Evolutionary conservation across 129 eudicot species (phyloP), one percentile per base, ranked within the genome.

Genomic region (Chrysanthemum makinoi): DNA sequence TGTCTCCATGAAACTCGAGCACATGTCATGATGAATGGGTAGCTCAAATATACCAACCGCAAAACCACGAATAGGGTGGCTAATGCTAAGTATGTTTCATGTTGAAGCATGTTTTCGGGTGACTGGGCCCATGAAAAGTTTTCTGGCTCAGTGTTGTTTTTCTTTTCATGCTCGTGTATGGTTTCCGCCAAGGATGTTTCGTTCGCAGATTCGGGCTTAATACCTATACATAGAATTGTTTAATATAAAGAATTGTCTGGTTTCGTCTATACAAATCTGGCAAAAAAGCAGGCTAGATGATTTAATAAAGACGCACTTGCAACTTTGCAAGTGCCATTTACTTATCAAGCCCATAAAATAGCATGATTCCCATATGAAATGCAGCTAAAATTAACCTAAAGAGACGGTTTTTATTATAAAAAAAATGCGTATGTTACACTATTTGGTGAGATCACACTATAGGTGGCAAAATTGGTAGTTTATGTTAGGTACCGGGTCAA

Each of bases 61-160:
- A 88, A n/a, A 14, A 91, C 67, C 73, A 91, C 91, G 72, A 91
- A 91, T n/a, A 86, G 48, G 62, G 94, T 91, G 66, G 98, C 98
- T 63, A 91, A 62, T 20, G 91, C 85, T 67, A 91, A 75, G 72
- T 88, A 91, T 12, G 98, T 88, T 79, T 88, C 96, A 24, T 91
- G 98, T 76, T 70, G 74, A 56, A 91, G 79, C 83, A 86, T 61
- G 72, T 91, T 88, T 77, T 86, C 98, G 0, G 96, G 98, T 14
- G 96, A 91, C 64, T 83, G 72, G 8, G 96, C 91, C 96, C 96
- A 91, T 17, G 96, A 81, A 74, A 91, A 88, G 72, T 69, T 80
- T 81, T 89, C 98, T 22, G 56, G 63, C 68, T 73, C 81, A 9
- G 6, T 72, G 18, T 35, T 66, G 73, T 77, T 79, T 68, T 48